phyloP scores from a whole-genome alignment of 2,329 filamentous ascomycete species.

The Xylariales sp. region DNA sequence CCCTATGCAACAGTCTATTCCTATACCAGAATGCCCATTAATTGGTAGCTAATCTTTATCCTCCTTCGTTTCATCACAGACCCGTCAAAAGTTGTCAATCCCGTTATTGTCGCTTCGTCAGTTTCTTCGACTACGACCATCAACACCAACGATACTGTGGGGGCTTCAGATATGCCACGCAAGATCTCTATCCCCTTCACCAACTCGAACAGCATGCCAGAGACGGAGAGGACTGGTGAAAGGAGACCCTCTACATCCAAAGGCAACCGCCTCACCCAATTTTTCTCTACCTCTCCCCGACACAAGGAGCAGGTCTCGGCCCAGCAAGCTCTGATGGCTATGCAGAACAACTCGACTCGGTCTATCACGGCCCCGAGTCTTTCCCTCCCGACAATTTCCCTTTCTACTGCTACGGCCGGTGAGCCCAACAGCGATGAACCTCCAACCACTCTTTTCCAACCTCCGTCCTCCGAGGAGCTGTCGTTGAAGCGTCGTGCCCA shows the following conservation, averaged over 20 bases:
- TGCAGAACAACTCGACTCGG: slow-evolving; percentile 55
- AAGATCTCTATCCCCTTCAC: slow-evolving; percentile 55
- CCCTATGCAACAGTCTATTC: too few species aligned
- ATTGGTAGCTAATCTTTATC: too few species aligned
- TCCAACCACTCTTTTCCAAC: slow-evolving; percentile 79
- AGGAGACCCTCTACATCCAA: slow-evolving; percentile 61
- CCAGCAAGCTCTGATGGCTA: slow-evolving; percentile 63
- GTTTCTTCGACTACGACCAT: too few species aligned
- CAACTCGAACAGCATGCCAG: slow-evolving; percentile 41
- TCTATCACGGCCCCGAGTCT: slow-evolving; percentile 68
- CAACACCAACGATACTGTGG: too few species aligned
- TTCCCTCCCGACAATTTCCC: slow-evolving; percentile 83
- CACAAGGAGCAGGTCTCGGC: slow-evolving; percentile 62
- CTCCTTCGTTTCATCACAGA: too few species aligned
- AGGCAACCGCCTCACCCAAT: slow-evolving; percentile 72
- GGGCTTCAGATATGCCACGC: slow-evolving; percentile 52
- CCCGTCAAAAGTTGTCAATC: too few species aligned
- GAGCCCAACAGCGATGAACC: slow-evolving; percentile 68
- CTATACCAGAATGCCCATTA: too few species aligned
- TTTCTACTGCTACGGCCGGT: slow-evolving; percentile 79
- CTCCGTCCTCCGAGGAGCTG: slow-evolving; percentile 79
- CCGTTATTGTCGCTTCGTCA: too few species aligned
- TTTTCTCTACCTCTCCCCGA: slow-evolving; percentile 80
- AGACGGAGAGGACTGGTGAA: slow-evolving; percentile 46
- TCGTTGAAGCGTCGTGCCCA: slow-evolving; percentile 72